Base-by-base conservation (phyloP, 192 early-diverging fungal species). In the Coemansia sp. region DNA sequence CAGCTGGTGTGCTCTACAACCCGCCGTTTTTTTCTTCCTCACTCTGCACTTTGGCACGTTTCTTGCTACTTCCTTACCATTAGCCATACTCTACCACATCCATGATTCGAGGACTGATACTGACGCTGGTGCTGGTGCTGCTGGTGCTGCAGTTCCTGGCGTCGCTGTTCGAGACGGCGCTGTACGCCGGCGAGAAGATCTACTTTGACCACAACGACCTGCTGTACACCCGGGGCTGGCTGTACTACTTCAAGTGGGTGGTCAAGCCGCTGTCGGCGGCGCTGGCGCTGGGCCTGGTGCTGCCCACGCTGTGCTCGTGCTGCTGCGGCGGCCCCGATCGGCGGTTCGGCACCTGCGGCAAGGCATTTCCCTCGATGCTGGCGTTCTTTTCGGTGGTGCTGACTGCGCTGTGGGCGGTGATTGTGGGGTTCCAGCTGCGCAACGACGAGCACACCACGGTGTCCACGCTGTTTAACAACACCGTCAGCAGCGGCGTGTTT, bases 221-320 rank as follows among this genome's bases (percentile, higher is more conserved):
- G 11, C 40, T 52, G 19, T 76, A 76, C 63, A 62, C 73, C 17
- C 60, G 60, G 47, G 67, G 67, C 11, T 76, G 73, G 73, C 67
- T 58, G 43, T 76, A 70, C 62, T 56, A 66, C 66, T 76, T 70
- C 65, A 76, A 76, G 46, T 76, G 73, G 67, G 73, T 65, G 1
- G 55, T 76, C 15, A 76, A 76, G 53, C 67, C 67, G 27, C 62
- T 76, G 30, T 76, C 73, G 32, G 58, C 62, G 7, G 53, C 21
- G 5, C n/a, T 70, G 17, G 47, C 73, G n/a, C 49, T 76, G 27
- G 45, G 47, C 21, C 53, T 76, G 48, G 28, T 64, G 38, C n/a
- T 76, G 41, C 50, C 52, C 35, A 49, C 55, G 3, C 21, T 70
- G 55, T 76, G 73, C 67, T 64, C 66, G 21, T 70, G 73, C 73